Evolutionary conservation across 306 rosid genomes (phyloP).

Genomic region (Sindora glabra): DNA sequence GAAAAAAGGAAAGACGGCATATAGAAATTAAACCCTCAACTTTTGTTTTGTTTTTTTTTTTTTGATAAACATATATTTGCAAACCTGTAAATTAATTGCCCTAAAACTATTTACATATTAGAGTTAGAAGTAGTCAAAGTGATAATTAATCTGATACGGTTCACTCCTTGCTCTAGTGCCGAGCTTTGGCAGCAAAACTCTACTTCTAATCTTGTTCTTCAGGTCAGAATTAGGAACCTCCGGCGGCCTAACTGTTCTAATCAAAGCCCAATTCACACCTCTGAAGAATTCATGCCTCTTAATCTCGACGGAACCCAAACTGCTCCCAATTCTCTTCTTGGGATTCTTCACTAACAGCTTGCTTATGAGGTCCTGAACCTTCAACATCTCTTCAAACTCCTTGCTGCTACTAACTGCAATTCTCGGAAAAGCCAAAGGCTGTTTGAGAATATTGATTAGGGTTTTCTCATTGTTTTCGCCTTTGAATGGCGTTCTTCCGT

Average conservation of each 20-base stretch:
- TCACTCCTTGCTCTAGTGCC: conserved; percentile 64
- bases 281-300: conserved; percentile 88
- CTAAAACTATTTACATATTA: conserved; percentile 25
- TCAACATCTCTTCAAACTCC: conserved; percentile 77
- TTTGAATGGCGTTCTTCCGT: conserved; percentile 85
- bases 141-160: conserved; percentile 67
- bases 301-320: conserved; percentile 85
- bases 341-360: conserved; percentile 90
- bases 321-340: conserved; percentile 73
- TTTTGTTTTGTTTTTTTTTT: background rate
- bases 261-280: conserved; percentile 84
- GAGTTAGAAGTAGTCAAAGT: conserved; percentile 65
- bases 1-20: too few species aligned
- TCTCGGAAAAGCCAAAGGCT: conserved; percentile 69
- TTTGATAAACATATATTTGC: conserved; percentile 19
- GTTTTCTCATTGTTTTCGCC: conserved; percentile 95
- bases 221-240: conserved; percentile 58
- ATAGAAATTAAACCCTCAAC: too few species aligned
- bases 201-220: conserved; percentile 39
- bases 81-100: background rate
- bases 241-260: conserved; percentile 83
- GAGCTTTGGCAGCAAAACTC: conserved; percentile 61
- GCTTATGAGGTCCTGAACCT: conserved; percentile 68
- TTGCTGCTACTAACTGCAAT: conserved; percentile 41
- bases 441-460: conserved; percentile 62